Evolutionary conservation across 2,329 filamentous ascomycete species (phyloP).

Genomic region (Chaetomiaceae sp.): DNA sequence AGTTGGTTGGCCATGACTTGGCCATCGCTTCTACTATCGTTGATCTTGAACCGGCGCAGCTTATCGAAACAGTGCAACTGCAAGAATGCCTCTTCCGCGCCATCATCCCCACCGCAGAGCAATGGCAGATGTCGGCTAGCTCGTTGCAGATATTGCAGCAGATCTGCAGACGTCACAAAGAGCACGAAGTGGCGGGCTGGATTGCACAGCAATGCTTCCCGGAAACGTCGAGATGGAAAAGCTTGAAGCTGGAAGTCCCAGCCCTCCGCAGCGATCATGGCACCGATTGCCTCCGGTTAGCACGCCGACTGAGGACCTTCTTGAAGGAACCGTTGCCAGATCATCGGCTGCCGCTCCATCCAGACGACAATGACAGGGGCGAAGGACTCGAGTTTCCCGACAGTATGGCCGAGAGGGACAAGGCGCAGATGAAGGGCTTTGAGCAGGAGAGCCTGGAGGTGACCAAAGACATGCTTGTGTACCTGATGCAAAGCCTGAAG

Average conservation of each 20-base stretch:
- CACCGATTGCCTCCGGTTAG: slow-evolving; percentile 20
- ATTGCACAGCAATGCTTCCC: slow-evolving; percentile 14
- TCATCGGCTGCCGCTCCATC: slow-evolving; percentile 26
- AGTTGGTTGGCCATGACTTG: slow-evolving; percentile 4
- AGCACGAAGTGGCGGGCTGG: slow-evolving; percentile 9
- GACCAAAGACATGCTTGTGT: slow-evolving; percentile 18
- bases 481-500: slow-evolving; percentile 20
- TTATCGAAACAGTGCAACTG: slow-evolving; percentile 17
- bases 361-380: slow-evolving; percentile 21
- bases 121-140: slow-evolving; percentile 15
- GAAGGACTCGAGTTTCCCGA: slow-evolving; percentile 28
- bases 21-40: slow-evolving; percentile 12
- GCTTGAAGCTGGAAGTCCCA: slow-evolving; percentile 25
- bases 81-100: slow-evolving; percentile 22
- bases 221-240: slow-evolving; percentile 3
- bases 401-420: not conserved
- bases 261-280: slow-evolving; percentile 26
- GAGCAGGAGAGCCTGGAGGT: slow-evolving; percentile 24
- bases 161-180: slow-evolving; percentile 10
- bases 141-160: slow-evolving; percentile 19
- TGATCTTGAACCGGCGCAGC: slow-evolving; percentile 6
- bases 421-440: slow-evolving; percentile 12
- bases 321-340: slow-evolving; percentile 15
- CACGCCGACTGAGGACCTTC: slow-evolving; percentile 13
- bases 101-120: slow-evolving; percentile 21